Evolutionary conservation across 108 stramenopile genomes (phyloP).

Genomic region (Pseudonitzschia pungens): DNA sequence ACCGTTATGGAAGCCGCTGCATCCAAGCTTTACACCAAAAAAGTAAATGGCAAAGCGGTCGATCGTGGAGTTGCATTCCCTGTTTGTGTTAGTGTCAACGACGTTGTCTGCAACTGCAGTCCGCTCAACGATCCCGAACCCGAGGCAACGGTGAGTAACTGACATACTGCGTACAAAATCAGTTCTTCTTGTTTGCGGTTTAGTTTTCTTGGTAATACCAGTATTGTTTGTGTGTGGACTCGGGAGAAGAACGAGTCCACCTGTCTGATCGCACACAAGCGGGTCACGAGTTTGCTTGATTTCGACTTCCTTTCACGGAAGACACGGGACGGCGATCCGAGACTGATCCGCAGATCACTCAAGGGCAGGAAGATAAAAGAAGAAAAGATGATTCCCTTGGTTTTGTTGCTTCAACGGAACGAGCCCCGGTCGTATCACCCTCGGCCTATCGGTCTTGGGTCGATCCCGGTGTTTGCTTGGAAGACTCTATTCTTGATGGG

Average conservation of each 20-base stretch:
- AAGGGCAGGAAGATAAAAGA: slow-evolving; percentile 49
- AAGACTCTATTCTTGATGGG: slow-evolving; percentile 12
- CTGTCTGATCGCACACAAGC: slow-evolving; percentile 72
- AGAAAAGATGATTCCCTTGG: slow-evolving; percentile 33
- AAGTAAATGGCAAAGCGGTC: slow-evolving; percentile 79
- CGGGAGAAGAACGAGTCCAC: slow-evolving; percentile 15
- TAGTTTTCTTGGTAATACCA: slow-evolving; percentile 1
- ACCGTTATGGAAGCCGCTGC: slow-evolving; percentile 69
- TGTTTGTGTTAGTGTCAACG: slow-evolving; percentile 98
- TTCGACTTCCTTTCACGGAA: slow-evolving; percentile 19
- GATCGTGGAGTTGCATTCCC: slow-evolving; percentile 99
- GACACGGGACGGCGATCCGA: slow-evolving; percentile 47
- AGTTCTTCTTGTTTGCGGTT: background rate
- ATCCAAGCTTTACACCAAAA: slow-evolving; percentile 81
- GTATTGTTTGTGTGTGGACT: background rate
- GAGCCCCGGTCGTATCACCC: slow-evolving; percentile 54
- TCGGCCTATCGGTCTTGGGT: slow-evolving; percentile 32
- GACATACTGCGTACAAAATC: background rate
- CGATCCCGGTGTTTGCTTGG: slow-evolving; percentile 37
- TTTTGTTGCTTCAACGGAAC: slow-evolving; percentile 24
- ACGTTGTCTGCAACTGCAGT: slow-evolving; percentile 95
- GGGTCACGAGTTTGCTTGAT: slow-evolving; percentile 66
- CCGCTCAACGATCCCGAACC: slow-evolving; percentile 76
- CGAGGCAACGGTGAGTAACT: slow-evolving; percentile 69
- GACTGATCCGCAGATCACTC: slow-evolving; percentile 61